phyloP scores from a whole-genome alignment of 2,329 filamentous ascomycete species.

The Xylariaceae sp. region DNA sequence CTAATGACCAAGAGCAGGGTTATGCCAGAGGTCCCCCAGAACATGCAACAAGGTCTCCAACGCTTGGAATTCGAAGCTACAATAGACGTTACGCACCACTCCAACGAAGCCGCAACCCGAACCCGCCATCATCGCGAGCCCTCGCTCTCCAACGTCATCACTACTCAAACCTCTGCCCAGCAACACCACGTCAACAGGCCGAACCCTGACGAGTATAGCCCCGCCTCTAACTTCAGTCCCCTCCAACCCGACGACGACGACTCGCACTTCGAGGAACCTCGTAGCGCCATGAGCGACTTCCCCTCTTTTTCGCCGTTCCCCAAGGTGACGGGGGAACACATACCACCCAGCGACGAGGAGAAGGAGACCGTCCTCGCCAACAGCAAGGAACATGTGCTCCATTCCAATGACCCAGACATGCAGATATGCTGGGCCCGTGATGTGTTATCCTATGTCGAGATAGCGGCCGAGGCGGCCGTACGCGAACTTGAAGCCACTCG shows the following conservation, averaged over 20 bases:
- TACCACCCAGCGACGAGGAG: conserved; percentile 90
- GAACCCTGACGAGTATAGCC: conserved; percentile 33
- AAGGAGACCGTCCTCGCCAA: conserved; percentile 86
- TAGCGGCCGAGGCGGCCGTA: conserved; percentile 70
- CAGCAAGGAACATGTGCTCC: conserved; percentile 76
- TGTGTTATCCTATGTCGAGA: conserved; percentile 82
- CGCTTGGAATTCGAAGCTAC: conserved; percentile 79
- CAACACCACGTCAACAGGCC: conserved; percentile 31
- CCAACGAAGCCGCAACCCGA: conserved; percentile 28
- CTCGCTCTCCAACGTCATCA: conserved; percentile 40
- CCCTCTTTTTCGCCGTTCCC: conserved; percentile 92
- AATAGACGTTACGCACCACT: conserved; percentile 42
- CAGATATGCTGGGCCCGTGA: conserved; percentile 97
- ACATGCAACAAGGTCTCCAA: conserved; percentile 92
- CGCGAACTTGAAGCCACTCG: conserved; percentile 51
- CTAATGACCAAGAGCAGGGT: conserved; percentile 53
- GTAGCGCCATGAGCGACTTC: conserved; percentile 47
- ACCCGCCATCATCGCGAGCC: conserved; percentile 41
- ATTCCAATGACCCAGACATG: conserved; percentile 92
- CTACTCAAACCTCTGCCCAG: conserved; percentile 29
- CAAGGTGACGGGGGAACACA: conserved; percentile 77
- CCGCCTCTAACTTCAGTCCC: conserved; percentile 37
- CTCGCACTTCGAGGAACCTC: conserved; percentile 38
- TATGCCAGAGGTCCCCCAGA: conserved; percentile 92
- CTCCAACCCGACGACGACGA: conserved; percentile 40